Evolutionary conservation across 352 stramenopile genomes (phyloP), one percentile per base, ranked within the genome.

Genomic region (Thalassiosira hispida): DNA sequence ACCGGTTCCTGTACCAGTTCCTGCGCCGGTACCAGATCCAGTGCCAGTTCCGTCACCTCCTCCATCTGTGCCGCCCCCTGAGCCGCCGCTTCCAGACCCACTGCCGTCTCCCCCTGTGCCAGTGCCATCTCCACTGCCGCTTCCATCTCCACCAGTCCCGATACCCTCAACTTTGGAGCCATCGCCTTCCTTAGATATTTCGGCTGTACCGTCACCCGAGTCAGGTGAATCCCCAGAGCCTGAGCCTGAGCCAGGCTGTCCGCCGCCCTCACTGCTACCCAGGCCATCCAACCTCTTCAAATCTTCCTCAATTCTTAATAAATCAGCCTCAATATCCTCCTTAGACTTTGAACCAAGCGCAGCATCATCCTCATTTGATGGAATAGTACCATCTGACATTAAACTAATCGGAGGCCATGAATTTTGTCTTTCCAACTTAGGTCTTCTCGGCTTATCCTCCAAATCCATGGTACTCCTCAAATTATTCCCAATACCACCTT

Each of bases 261-360:
- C n/a, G n/a, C n/a, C 6, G 29, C 53, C 53, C 29, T 23, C 53
- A 38, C 53, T 25, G n/a, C 49, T 22, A 20, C 49, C 49, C 7
- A 20, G 49, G 49, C 49, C 49, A 57, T 20, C 49, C 27, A 70
- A 18, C 61, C 6, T 59, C 38, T 70, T 42, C 35, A 70, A 33
- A 40, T 60, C 61, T 14, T 9, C 61, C 42, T 56, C 35, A 70
- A 33, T 22, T 60, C 61, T 14, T 9, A 38, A n/a, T 56, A 69
- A 27, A 8, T 69, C 60, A 1, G 20, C 60, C 60, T 53, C 42
- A 9, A 60, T 53, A 4, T 70, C 38, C 25, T 70, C 61, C 61
- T 22, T 70, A 6, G 18, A 22, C 35, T 16, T 20, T 9, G 4
- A 29, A 35, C 23, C 60, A n/a, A 49, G 12, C 40, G 5, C 55